phyloP scores from a whole-genome alignment of 2,329 filamentous ascomycete genomes.

The Bimuria novae-zelandiae region DNA sequence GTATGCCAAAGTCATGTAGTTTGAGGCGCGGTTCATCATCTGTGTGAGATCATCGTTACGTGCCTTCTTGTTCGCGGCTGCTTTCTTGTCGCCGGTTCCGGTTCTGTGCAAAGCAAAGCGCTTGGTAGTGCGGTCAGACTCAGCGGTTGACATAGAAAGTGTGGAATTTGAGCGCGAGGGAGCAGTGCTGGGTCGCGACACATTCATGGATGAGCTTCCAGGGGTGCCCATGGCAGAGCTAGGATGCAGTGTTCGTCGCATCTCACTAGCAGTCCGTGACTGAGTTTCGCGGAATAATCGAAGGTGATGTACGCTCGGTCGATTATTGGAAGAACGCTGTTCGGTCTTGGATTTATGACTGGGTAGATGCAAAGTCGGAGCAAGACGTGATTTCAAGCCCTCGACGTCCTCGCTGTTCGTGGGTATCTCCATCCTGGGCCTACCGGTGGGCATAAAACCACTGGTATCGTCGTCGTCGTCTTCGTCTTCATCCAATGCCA shows the following conservation, averaged over 20 bases:
- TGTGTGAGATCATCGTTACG: conserved; percentile 88
- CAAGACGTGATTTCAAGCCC: conserved; percentile 79
- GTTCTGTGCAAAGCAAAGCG: conserved; percentile 45
- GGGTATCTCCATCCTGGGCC: conserved; percentile 23
- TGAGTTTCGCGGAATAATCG: conserved; percentile 41
- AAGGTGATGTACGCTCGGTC: conserved; percentile 39
- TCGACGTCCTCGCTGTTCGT: conserved; percentile 62
- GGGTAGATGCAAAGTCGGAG: conserved; percentile 72
- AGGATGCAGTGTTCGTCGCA: conserved; percentile 39
- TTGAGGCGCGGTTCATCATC: conserved; percentile 94
- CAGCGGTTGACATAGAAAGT: conserved; percentile 28
- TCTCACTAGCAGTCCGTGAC: conserved; percentile 35
- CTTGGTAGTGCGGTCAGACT: conserved; percentile 43
- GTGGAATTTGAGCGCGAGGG: conserved; percentile 33
- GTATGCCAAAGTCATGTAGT: conserved; percentile 96
- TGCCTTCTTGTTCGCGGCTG: conserved; percentile 58
- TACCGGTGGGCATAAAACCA: conserved; percentile 20
- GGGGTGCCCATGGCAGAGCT: conserved; percentile 24
- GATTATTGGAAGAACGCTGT: conserved; percentile 23
- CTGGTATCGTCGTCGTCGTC: conserved; percentile 55
- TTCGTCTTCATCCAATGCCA: conserved; percentile 52
- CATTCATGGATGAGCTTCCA: conserved; percentile 16
- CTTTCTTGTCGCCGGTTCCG: conserved; percentile 53
- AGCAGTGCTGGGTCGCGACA: conserved; percentile 36
- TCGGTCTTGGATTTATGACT: conserved; percentile 47